Evolutionary conservation across 1,284 basidiomycete species (phyloP).

Genomic region (Dichomitus squalens): DNA sequence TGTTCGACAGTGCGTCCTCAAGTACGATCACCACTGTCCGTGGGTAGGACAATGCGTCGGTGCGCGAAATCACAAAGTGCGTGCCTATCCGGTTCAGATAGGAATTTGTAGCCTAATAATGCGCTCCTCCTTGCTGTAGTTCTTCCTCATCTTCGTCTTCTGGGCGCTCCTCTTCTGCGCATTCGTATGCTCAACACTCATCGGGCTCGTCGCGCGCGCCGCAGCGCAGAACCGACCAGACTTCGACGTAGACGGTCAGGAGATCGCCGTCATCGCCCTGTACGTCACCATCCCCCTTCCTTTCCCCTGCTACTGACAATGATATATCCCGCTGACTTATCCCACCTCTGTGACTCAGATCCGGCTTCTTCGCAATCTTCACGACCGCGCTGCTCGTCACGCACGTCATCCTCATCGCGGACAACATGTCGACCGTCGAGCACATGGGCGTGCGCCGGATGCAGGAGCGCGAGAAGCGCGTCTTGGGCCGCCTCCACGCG

Average conservation of each 20-base stretch:
- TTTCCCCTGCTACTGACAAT: not conserved
- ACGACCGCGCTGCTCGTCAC: slow-evolving; percentile 55
- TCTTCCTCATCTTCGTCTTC: slow-evolving; percentile 72
- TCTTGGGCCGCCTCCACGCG: slow-evolving; percentile 47
- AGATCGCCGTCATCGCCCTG: slow-evolving; percentile 68
- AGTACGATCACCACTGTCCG: slow-evolving; percentile 80
- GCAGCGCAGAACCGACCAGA: not conserved
- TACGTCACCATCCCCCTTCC: slow-evolving; percentile 31
- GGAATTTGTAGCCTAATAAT: not conserved
- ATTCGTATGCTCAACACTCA: slow-evolving; percentile 61
- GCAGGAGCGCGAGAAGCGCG: slow-evolving; percentile 60
- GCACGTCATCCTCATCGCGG: slow-evolving; percentile 64
- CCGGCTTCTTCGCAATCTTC: slow-evolving; percentile 74
- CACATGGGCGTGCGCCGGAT: slow-evolving; percentile 57
- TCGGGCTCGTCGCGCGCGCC: slow-evolving; percentile 48
- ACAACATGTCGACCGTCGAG: slow-evolving; percentile 83
- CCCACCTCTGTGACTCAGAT: slow-evolving; percentile 32
- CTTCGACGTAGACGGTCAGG: slow-evolving; percentile 56
- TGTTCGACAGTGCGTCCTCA: slow-evolving; percentile 59
- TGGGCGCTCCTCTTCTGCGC: slow-evolving; percentile 57
- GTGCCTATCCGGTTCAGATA: not conserved
- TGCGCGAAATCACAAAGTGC: slow-evolving; percentile 62
- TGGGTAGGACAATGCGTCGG: slow-evolving; percentile 88
- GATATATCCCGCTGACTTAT: not conserved
- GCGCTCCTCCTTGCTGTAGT: slow-evolving; percentile 38